phyloP scores from a whole-genome alignment of 1,139 yeast genomes.

The Suhomyces terraborum region DNA sequence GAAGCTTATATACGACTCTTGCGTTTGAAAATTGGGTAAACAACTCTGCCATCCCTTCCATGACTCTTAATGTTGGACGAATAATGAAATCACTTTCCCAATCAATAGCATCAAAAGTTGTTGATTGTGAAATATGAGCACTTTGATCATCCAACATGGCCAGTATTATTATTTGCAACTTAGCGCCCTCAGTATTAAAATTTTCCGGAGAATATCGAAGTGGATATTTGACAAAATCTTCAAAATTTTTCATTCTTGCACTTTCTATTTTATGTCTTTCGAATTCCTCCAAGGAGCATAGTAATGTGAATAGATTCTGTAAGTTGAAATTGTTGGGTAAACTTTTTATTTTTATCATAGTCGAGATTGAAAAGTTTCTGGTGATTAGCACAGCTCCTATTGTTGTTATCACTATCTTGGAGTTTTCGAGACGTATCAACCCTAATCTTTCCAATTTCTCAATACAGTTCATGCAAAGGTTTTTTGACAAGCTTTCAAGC shows the following conservation, averaged over 20 bases:
- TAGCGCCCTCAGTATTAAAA: background rate
- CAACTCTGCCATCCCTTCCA: background rate
- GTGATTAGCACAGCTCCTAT: background rate
- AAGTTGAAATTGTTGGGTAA: background rate
- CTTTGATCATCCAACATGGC: background rate
- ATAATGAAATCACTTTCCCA: background rate
- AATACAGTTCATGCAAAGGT: background rate
- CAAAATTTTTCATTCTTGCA: background rate
- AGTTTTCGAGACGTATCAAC: background rate
- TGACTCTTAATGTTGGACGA: background rate
- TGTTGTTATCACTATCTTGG: no score
- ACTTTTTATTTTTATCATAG: background rate
- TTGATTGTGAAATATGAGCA: no score
- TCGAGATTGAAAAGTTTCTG: background rate
- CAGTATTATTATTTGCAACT: background rate
- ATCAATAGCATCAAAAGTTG: background rate
- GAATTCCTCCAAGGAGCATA: background rate
- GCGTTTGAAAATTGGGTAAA: background rate
- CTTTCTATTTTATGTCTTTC: background rate
- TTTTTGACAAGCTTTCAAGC: background rate
- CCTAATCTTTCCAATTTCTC: background rate
- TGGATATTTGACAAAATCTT: background rate
- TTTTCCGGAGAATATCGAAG: background rate
- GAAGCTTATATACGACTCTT: background rate
- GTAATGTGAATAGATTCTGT: background rate